A percentile compares a stretch with the other conserved stretches of the same genome.
These are phyloP conservation scores for Candida lessepsii DNA, from an alignment of 805 yeast genomes.

Conservation along the genomic window DNA sequence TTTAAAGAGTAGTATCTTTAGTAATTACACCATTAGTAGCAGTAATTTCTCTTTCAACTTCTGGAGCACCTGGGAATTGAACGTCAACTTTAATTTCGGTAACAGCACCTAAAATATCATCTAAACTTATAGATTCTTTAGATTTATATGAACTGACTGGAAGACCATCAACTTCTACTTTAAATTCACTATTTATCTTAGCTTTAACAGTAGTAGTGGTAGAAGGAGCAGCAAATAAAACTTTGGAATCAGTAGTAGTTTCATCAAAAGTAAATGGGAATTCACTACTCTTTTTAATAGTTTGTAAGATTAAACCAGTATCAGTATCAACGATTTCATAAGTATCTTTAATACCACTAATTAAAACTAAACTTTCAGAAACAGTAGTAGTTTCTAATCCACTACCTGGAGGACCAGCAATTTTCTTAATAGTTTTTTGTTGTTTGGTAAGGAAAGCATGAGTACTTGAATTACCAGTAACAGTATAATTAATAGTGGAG, in stretches of 20 bases:
- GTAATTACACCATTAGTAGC: constrained; percentile 18
- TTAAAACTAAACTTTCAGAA: constrained; percentile 5
- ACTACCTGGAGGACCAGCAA: constrained; percentile 17
- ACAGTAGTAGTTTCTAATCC: constrained; percentile 13
- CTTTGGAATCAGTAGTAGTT: constrained; percentile 9
- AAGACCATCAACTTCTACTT: constrained; percentile 14
- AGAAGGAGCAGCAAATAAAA: constrained; percentile 9
- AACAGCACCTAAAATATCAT: constrained; percentile 14
- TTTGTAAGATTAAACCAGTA: constrained; percentile 9
- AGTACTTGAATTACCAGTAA: constrained; percentile 16
- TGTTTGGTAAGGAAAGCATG: constrained; percentile 16
- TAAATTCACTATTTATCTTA: constrained; percentile 10
- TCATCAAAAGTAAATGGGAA: constrained; percentile 16
- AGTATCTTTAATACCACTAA: constrained; percentile 11
- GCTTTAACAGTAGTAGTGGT: constrained; percentile 1
- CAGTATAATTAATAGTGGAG: constrained; percentile 18
- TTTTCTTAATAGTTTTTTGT: constrained; percentile 9
- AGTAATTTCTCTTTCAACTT: constrained; percentile 37
- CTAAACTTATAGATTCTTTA: constrained; percentile 13
- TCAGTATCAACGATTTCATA: constrained; percentile 8
- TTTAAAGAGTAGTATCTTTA: constrained; percentile 10
- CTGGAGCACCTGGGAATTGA: constrained; percentile 42
- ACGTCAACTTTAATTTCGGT: constrained; percentile 16
- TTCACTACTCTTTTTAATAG: constrained; percentile 7
- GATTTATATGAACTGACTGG: constrained; percentile 9